Percentiles rank a stretch among this genome's conserved stretches.
phyloP scores from a whole-genome alignment of 1,284 basidiomycete genomes.

The Ceraceosorus bombacis region DNA sequence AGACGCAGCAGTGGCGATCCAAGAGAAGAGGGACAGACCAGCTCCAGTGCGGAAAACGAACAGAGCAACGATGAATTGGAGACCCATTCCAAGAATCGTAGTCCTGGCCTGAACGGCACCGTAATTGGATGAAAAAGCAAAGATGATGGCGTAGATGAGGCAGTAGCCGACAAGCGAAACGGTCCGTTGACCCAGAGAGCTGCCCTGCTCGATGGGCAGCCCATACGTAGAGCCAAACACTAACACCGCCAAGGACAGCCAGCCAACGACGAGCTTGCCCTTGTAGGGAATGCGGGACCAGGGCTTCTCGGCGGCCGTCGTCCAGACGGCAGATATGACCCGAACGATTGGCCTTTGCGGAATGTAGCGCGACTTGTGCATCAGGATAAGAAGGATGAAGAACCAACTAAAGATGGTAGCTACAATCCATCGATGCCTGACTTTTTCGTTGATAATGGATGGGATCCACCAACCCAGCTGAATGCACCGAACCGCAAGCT shows the following conservation, averaged over 20 bases:
- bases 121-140: slow-evolving; percentile 26
- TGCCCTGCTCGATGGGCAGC: slow-evolving; percentile 28
- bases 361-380: slow-evolving; percentile 41
- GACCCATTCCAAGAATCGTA: slow-evolving; percentile 33
- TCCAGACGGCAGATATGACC: slow-evolving; percentile 24
- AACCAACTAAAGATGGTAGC: slow-evolving; percentile 16
- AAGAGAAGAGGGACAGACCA: slow-evolving; percentile 30
- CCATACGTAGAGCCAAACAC: slow-evolving; percentile 39
- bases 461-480: neutral
- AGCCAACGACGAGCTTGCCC: slow-evolving; percentile 26
- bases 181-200: slow-evolving; percentile 28
- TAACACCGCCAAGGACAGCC: slow-evolving; percentile 30
- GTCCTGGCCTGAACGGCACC: slow-evolving; percentile 31
- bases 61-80: slow-evolving; percentile 43
- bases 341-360: slow-evolving; percentile 34
- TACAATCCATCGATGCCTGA: too few relatives aligned
- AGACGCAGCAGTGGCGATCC: slow-evolving; percentile 36
- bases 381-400: slow-evolving; percentile 42
- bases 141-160: slow-evolving; percentile 37
- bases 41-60: slow-evolving; percentile 43
- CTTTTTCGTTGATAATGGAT: neutral
- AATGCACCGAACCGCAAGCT: neutral
- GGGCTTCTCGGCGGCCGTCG: slow-evolving; percentile 21
- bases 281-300: slow-evolving; percentile 33
- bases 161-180: slow-evolving; percentile 35